phyloP scores from a whole-genome alignment of 2,329 filamentous ascomycete species.

The Colletotrichum sp. region DNA sequence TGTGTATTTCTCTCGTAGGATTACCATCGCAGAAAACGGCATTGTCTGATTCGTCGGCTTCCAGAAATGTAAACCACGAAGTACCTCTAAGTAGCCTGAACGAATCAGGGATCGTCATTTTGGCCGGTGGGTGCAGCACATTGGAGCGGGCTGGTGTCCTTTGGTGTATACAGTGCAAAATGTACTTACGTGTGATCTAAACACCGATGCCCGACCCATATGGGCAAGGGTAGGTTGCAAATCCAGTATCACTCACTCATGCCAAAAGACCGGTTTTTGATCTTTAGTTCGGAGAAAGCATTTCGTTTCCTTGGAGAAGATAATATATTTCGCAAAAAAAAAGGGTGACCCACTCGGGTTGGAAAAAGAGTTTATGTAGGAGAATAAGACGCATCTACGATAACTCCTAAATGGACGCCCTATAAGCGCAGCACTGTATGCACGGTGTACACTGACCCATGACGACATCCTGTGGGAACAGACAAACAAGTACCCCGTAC shows the following conservation, averaged over 20 bases:
- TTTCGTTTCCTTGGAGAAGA: too few species aligned
- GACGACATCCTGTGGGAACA: background rate
- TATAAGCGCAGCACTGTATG: rapidly evolving
- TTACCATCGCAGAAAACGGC: background rate
- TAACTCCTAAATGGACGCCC: background rate
- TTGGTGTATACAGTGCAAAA: background rate
- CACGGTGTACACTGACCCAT: background rate
- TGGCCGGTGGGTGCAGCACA: background rate
- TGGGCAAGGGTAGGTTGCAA: too few species aligned
- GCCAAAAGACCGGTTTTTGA: too few species aligned
- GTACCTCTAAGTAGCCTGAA: background rate
- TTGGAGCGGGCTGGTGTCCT: background rate
- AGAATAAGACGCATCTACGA: background rate
- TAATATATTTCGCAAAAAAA: too few species aligned
- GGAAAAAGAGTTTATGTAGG: background rate
- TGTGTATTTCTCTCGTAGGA: background rate
- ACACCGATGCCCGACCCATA: too few species aligned
- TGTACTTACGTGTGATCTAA: background rate
- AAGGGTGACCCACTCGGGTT: too few species aligned
- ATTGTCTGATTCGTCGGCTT: background rate
- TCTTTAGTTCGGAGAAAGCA: rapidly evolving
- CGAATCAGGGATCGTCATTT: background rate
- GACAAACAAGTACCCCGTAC: background rate
- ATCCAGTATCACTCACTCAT: too few species aligned
- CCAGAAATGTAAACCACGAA: background rate